These are phyloP conservation scores for Chaetothyriales sp. DNA, from an alignment of 2,329 filamentous ascomycete species.

Conservation along the genomic window DNA sequence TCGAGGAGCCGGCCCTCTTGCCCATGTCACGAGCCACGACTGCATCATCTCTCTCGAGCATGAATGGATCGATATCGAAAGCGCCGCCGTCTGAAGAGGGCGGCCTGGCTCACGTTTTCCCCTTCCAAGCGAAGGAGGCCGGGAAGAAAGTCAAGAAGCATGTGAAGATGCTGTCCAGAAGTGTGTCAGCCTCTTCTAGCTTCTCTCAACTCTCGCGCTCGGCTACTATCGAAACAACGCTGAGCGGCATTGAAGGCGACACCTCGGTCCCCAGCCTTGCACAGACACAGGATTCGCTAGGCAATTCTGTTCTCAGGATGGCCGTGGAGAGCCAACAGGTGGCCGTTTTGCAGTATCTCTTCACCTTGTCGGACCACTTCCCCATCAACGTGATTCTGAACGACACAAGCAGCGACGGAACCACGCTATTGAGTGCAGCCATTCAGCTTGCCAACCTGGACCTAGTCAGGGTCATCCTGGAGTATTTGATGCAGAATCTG, in stretches of 20 bases:
- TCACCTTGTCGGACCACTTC: slow-evolving; percentile 66
- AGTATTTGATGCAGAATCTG: slow-evolving; percentile 49
- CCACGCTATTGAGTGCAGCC: slow-evolving; percentile 76
- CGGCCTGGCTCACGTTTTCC: slow-evolving; percentile 69
- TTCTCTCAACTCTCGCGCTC: slow-evolving; percentile 71
- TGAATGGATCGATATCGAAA: slow-evolving; percentile 8
- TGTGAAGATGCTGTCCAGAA: slow-evolving; percentile 80
- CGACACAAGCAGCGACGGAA: slow-evolving; percentile 80
- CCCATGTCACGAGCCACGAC: slow-evolving; percentile 11
- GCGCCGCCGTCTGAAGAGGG: slow-evolving; percentile 32
- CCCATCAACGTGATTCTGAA: slow-evolving; percentile 56
- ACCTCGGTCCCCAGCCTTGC: slow-evolving; percentile 58
- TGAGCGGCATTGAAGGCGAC: slow-evolving; percentile 67
- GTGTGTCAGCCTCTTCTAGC: slow-evolving; percentile 73
- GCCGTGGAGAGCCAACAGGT: slow-evolving; percentile 59
- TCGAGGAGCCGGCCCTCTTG: slow-evolving; percentile 27
- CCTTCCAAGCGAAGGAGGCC: slow-evolving; percentile 51
- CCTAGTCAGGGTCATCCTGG: slow-evolving; percentile 61
- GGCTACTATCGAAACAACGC: slow-evolving; percentile 60
- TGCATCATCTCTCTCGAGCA: slow-evolving; percentile 11
- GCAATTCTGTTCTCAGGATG: slow-evolving; percentile 84
- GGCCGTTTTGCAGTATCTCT: slow-evolving; percentile 62
- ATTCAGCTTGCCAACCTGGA: slow-evolving; percentile 69
- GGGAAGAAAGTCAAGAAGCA: slow-evolving; percentile 44
- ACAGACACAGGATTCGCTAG: slow-evolving; percentile 46